Evolutionary conservation across 768 basidiomycete genomes (phyloP), one percentile per base, ranked within the genome.

Genomic region (Boletus speciosus): DNA sequence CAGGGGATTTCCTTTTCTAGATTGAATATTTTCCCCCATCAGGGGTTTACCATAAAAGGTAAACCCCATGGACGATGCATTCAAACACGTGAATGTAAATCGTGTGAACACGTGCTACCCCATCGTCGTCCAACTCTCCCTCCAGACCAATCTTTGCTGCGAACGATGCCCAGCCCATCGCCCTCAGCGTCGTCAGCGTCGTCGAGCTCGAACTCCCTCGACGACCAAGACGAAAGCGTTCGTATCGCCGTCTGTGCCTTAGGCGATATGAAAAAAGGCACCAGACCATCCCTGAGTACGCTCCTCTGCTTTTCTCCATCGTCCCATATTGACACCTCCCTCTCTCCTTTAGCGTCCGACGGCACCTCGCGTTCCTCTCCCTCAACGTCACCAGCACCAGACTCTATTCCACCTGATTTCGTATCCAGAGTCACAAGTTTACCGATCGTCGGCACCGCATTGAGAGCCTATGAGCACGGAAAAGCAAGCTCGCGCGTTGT

Each of bases 401-500:
- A 63, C 6, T 19, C 55, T 16, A 40, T 43, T 2, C 47, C 60
- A 12, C 60, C 71, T 14, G 69, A 66, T 39, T 73, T 81, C 51
- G 76, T 83, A 5, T 73, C 79, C 36, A 73, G 90, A 40, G 80
- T 92, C 61, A 81, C 88, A 2, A 80, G 77, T 54, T 55, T 92
- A 9, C 91, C 91, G 0, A 75, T 91, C 47, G 83, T 93, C 9
- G 83, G 82, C 59, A 80, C 82, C 21, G 91, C 89, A 1, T 63
- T 93, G 16, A 72, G 84, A 11, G 85, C 80, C 0, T 93, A 93
- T 60, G 90, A 93, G 65, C 83, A 90, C 19, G 85, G 86, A 41
- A 94, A 93, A 70, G 88, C 87, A 7, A 84, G 82, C 59, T 92
- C 90, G 10, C 76, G 88, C 35, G 88, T 93, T 42, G 89, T 94